Evolutionary conservation across 2,329 filamentous ascomycete species (phyloP).

Genomic region (Macrophomina phaseolina): DNA sequence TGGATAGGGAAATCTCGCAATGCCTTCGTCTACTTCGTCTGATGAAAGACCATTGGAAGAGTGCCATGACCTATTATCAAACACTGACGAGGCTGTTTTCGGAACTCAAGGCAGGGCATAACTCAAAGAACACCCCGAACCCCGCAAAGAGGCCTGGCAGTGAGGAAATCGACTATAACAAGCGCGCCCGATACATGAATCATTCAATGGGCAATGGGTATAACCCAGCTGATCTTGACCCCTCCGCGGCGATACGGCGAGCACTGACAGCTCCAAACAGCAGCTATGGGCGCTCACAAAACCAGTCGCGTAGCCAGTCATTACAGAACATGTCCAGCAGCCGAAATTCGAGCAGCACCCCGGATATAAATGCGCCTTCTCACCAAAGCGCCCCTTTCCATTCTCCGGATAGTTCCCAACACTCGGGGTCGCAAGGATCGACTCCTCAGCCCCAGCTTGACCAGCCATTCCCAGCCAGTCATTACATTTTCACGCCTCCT

Average conservation of each 20-base stretch:
- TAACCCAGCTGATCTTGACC: background rate
- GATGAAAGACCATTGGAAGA: slow-evolving; percentile 27
- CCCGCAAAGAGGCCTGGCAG: background rate
- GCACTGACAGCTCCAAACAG: background rate
- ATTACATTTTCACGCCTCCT: slow-evolving; percentile 23
- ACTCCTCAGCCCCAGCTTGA: slow-evolving; percentile 1
- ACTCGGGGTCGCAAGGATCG: slow-evolving; percentile 2
- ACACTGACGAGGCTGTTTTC: slow-evolving; percentile 18
- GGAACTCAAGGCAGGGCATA: slow-evolving; percentile 5
- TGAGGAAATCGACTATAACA: background rate
- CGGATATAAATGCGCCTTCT: background rate
- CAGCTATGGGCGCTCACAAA: background rate
- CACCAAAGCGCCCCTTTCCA: background rate
- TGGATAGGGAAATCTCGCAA: slow-evolving; percentile 6
- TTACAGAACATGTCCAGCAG: background rate
- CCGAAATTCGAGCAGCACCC: background rate
- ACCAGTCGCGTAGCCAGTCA: background rate
- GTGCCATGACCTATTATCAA: slow-evolving; percentile 25
- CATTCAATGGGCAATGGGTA: background rate
- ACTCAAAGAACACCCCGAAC: background rate
- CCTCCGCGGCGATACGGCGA: background rate
- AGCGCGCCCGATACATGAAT: background rate
- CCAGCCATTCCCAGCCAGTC: slow-evolving; percentile 11
- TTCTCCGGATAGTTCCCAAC: slow-evolving; percentile 2
- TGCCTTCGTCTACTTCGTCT: slow-evolving; percentile 15